Conservation (phyloP, 108 stramenopile genomes). For the Pseudonitzschia pungens region DNA sequence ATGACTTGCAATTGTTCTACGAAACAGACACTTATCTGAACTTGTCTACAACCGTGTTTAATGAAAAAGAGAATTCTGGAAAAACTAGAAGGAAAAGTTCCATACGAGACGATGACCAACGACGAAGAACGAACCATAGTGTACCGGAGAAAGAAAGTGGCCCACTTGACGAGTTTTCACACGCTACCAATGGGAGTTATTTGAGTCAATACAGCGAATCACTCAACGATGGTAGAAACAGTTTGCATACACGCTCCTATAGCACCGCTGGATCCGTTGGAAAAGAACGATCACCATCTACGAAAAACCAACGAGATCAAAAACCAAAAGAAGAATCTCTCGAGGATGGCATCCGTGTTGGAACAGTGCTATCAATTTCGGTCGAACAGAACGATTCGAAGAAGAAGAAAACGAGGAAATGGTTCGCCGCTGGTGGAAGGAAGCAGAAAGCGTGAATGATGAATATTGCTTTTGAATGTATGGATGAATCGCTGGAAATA, state of each 20-base stretch:
- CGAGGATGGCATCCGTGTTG: neutral
- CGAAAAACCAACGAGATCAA: neutral
- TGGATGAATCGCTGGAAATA: neutral
- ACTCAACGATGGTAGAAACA: neutral
- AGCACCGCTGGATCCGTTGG: neutral
- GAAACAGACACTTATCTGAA: neutral
- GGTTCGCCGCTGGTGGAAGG: neutral
- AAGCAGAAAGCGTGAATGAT: neutral
- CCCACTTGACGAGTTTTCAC: too few species aligned
- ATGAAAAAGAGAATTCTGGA: neutral
- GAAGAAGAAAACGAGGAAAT: conserved; percentile 4
- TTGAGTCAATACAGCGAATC: neutral
- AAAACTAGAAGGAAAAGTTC: neutral
- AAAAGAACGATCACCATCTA: neutral
- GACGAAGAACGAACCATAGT: too few species aligned
- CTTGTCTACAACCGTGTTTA: neutral
- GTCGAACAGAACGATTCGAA: neutral
- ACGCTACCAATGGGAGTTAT: too few species aligned
- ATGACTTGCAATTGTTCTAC: conserved; percentile 12
- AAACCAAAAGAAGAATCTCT: neutral
- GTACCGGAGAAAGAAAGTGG: too few species aligned
- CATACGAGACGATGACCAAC: neutral
- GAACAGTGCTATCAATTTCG: neutral
- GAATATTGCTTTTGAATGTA: neutral
- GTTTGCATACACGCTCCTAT: neutral